Percentiles rank a stretch among this genome's conserved stretches.
Conservation (phyloP, 2,329 filamentous ascomycete species). For the Sporothrix protearum region DNA sequence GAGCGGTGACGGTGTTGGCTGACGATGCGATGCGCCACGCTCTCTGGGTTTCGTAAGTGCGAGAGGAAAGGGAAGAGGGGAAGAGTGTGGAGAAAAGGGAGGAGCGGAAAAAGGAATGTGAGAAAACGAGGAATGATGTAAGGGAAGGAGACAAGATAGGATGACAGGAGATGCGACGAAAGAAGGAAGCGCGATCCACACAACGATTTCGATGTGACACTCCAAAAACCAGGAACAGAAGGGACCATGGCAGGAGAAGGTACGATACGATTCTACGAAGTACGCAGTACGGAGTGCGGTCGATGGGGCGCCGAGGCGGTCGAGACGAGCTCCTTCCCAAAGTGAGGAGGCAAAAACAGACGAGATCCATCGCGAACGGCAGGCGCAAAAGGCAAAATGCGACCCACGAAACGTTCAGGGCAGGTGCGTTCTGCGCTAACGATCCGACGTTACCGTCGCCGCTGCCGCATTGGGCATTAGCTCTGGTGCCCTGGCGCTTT, state of each 20-base stretch:
- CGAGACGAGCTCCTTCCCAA: not conserved
- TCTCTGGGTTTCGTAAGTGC: not conserved
- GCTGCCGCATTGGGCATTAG: conserved; percentile 18
- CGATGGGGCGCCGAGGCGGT: not conserved
- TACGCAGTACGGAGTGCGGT: not conserved
- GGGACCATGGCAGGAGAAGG: not conserved
- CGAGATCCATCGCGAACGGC: not conserved
- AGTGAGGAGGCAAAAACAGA: not conserved
- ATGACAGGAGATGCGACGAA: not conserved
- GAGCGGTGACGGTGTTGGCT: not conserved
- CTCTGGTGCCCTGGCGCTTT: not conserved
- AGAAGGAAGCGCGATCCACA: not conserved
- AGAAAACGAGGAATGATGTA: not conserved
- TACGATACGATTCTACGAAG: not conserved
- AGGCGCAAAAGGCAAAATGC: not conserved
- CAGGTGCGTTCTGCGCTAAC: not conserved
- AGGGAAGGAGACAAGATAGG: not conserved
- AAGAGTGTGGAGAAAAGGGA: not conserved
- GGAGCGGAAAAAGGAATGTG: not conserved
- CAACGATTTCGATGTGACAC: not conserved
- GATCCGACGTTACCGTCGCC: conserved; percentile 4
- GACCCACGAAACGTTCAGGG: not conserved
- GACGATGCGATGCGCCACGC: conserved; percentile 2
- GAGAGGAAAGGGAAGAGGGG: not conserved
- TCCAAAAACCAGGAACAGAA: not conserved